Base-by-base conservation (phyloP, 495 filamentous ascomycete genomes). In the Xeromyces bisporus region DNA sequence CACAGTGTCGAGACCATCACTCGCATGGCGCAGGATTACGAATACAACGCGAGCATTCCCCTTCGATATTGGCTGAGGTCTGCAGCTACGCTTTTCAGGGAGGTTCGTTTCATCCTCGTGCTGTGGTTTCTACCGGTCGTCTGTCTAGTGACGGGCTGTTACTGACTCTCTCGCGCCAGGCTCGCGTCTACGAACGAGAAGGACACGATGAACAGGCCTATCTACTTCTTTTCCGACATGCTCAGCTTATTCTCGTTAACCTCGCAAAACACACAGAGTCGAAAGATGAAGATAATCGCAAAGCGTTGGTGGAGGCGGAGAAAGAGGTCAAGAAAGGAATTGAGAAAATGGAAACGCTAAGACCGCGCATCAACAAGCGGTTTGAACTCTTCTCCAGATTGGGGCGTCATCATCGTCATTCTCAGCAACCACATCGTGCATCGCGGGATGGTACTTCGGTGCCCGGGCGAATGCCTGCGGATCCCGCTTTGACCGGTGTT, bases 141-240 rank as follows among this genome's bases (percentile, higher is more conserved):
- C 15, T 2, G 2, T 29, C n/a, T 42, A 17, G 14, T 14, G 6
- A 25, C 36, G 83, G 75, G 77, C 80, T 1, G n/a, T n/a, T n/a
- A 40, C 25, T 34, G 11, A 33, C 15, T 2, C 3, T 29, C n/a
- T 42, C 18, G 14, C 15, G 6, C 23, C 36, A 84, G 75, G 77
- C 80, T 1, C 58, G 61, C 7, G 81, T 84, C 38, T 93, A 93
- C 50, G 68, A 86, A 44, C 69, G 60, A 12, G 91, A 97, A 56
- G 75, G 78, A 34, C 80, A 92, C 55, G 65, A 83, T 28, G 69
- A 86, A 35, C 79, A 87, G 46, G 76, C 87, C 1, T 97, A 89
- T 55, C 60, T 94, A 14, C 62, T 94, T 11, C 66, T 92, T 6
- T 77, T 85, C 38, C 73, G 89, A 47, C 82, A 86, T 53, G 76